phyloP scores from a whole-genome alignment of 352 stramenopile genomes.

The Phytophthora fragariae region DNA sequence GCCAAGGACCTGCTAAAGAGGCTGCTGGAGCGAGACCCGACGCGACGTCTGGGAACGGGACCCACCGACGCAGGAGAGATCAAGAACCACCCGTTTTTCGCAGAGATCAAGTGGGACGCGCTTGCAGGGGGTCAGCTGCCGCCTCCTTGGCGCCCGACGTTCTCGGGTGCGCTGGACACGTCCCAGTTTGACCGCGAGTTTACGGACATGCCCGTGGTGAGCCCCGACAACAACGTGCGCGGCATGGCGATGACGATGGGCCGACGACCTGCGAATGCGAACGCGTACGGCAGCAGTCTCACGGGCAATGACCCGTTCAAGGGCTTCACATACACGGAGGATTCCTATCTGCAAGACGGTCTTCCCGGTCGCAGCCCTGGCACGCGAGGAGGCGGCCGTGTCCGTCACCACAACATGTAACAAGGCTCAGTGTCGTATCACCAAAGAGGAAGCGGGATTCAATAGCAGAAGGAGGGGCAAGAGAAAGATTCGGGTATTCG shows the following conservation, averaged over 20 bases:
- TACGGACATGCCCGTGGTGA: conserved; percentile 96
- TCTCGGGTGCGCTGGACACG: conserved; percentile 95
- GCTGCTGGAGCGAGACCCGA: conserved; percentile 96
- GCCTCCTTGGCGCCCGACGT: conserved; percentile 93
- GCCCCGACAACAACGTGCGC: conserved; percentile 82
- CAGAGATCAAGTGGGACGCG: conserved; percentile 80
- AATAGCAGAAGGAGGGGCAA: conserved; percentile 28
- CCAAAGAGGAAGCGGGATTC: conserved; percentile 25
- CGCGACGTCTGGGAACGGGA: conserved; percentile 92
- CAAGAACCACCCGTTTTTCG: conserved; percentile 86
- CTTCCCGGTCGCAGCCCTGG: conserved; percentile 43
- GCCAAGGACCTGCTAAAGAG: conserved; percentile 90
- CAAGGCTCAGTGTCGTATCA: conserved; percentile 13
- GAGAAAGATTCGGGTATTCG: conserved; percentile 30
- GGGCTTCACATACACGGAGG: conserved; percentile 88
- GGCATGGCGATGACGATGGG: conserved; percentile 64
- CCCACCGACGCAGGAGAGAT: conserved; percentile 80
- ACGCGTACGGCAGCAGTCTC: conserved; percentile 57
- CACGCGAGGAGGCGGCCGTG: conserved; percentile 30
- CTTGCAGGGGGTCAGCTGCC: conserved; percentile 67
- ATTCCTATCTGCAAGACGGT: conserved; percentile 77
- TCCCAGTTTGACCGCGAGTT: conserved; percentile 98
- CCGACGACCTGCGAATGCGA: conserved; percentile 47
- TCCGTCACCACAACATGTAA: conserved; percentile 49
- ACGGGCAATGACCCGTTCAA: conserved; percentile 82